These are phyloP conservation scores for Pseudogymnoascus pannorum DNA, from an alignment of 2,329 filamentous ascomycete species.

Conservation along the genomic window DNA sequence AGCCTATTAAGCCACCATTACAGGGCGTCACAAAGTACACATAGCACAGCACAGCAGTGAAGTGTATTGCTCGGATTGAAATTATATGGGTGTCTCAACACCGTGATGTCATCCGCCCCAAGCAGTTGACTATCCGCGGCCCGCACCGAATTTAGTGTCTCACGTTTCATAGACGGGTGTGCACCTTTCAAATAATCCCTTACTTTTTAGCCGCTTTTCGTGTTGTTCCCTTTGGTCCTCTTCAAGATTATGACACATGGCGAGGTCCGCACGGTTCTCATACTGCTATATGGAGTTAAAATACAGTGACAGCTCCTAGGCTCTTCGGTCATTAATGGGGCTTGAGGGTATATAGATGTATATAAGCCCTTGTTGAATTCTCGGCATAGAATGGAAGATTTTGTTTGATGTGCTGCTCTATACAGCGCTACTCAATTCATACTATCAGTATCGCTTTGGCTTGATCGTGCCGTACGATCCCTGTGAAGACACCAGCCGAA, in stretches of 20 bases:
- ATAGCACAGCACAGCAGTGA: not conserved
- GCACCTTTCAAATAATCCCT: not conserved
- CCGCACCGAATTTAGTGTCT: not conserved
- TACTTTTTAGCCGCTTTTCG: too few species aligned
- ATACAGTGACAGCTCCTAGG: too few species aligned
- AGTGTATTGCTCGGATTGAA: not conserved
- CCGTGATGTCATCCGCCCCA: not conserved
- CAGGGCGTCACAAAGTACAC: too few species aligned
- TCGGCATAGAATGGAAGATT: not conserved
- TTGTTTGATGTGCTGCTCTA: not conserved
- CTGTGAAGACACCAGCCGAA: conserved; percentile 1
- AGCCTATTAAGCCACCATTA: too few species aligned
- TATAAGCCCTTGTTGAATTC: not conserved
- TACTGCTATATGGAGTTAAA: too few species aligned
- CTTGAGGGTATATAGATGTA: too few species aligned
- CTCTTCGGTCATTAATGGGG: too few species aligned
- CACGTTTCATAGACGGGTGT: not conserved
- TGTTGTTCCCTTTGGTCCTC: too few species aligned
- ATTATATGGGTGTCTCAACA: not conserved
- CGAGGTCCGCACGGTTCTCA: too few species aligned
- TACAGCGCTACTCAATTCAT: not conserved
- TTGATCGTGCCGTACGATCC: not conserved
- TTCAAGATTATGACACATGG: too few species aligned
- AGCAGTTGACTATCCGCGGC: not conserved
- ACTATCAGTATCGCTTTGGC: not conserved